Percentiles rank a stretch among this genome's conserved stretches.
phyloP scores from a whole-genome alignment of 2,329 filamentous ascomycete species.

The Colletotrichum gigasporum region DNA sequence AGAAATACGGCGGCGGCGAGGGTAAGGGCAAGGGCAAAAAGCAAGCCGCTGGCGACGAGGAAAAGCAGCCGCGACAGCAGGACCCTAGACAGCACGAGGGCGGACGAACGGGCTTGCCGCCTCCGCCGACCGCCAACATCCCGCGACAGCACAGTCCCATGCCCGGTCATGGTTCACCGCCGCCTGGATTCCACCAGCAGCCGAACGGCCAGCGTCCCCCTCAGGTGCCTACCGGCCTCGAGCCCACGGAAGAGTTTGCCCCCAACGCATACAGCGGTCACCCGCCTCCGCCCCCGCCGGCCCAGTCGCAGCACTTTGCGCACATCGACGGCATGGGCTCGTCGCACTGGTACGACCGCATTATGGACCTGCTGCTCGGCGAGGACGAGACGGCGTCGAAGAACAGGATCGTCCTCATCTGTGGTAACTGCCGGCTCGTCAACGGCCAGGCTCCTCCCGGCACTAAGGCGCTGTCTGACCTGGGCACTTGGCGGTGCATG shows the following conservation, averaged over 20 bases:
- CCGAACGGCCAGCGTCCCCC: slow-evolving; percentile 34
- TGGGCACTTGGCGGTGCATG: slow-evolving; percentile 90
- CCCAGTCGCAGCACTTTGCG: slow-evolving; percentile 30
- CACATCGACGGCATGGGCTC: slow-evolving; percentile 19
- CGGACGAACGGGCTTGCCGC: slow-evolving; percentile 59
- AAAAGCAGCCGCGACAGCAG: slow-evolving; percentile 40
- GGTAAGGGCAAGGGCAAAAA: slow-evolving; percentile 50
- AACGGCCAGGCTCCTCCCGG: slow-evolving; percentile 97
- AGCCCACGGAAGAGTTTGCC: slow-evolving; percentile 72
- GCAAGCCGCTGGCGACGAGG: slow-evolving; percentile 36
- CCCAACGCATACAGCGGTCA: slow-evolving; percentile 70
- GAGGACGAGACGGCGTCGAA: slow-evolving; percentile 94
- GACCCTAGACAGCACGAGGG: slow-evolving; percentile 34
- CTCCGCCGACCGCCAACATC: slow-evolving; percentile 72
- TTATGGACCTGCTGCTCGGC: slow-evolving; percentile 90
- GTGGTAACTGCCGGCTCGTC: slow-evolving; percentile 82
- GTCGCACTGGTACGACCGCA: slow-evolving; percentile 90
- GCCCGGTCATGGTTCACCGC: slow-evolving; percentile 40
- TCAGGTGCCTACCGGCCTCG: slow-evolving; percentile 40
- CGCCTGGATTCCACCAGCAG: slow-evolving; percentile 24
- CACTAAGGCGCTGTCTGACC: slow-evolving; percentile 76
- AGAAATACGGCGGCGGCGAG: slow-evolving; percentile 87
- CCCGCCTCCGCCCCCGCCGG: slow-evolving; percentile 36
- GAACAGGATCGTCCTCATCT: slow-evolving; percentile 91
- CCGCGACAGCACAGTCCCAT: slow-evolving; percentile 48